These are phyloP conservation scores for Raffaelea albimanens DNA, from an alignment of 2,329 filamentous ascomycete genomes.

Conservation along the genomic window DNA sequence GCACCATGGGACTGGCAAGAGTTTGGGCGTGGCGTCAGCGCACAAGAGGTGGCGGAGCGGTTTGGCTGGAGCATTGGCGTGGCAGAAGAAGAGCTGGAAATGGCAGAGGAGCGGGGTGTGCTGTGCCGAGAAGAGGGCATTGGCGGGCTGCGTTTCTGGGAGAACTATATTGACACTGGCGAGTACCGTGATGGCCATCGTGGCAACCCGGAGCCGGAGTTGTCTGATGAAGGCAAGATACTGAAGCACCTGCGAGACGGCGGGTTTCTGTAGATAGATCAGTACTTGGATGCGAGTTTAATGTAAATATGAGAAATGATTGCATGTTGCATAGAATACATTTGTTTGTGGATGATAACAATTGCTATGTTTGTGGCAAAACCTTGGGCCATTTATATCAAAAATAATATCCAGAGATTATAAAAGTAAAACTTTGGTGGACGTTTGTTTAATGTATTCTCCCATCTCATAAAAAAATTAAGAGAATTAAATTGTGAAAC, in stretches of 20 bases:
- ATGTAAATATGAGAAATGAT: too few relatives aligned
- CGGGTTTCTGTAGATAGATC: constrained; percentile 24
- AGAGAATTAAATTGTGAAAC: too few relatives aligned
- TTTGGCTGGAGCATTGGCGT: constrained; percentile 98
- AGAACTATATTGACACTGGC: constrained; percentile 56
- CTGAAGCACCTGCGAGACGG: constrained; percentile 32
- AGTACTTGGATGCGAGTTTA: too few relatives aligned
- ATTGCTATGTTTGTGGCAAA: too few relatives aligned
- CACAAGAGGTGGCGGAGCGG: constrained; percentile 75
- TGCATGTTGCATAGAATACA: too few relatives aligned
- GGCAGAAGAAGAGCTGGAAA: constrained; percentile 88
- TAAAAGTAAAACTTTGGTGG: too few relatives aligned
- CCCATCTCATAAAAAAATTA: too few relatives aligned
- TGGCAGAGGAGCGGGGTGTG: constrained; percentile 86
- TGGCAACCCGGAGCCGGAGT: constrained; percentile 10
- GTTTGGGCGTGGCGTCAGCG: constrained; percentile 80
- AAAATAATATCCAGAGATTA: too few relatives aligned
- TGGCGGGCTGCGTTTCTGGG: constrained; percentile 88
- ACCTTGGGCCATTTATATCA: too few relatives aligned
- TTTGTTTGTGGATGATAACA: too few relatives aligned
- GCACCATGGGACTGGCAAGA: constrained; percentile 59
- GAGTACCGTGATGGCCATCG: constrained; percentile 19
- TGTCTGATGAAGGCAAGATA: constrained; percentile 30
- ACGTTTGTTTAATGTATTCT: too few relatives aligned
- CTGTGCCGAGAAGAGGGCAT: constrained; percentile 87